Base-by-base conservation (phyloP, 2,329 filamentous ascomycete species). In the Byssochlamys sp. region DNA sequence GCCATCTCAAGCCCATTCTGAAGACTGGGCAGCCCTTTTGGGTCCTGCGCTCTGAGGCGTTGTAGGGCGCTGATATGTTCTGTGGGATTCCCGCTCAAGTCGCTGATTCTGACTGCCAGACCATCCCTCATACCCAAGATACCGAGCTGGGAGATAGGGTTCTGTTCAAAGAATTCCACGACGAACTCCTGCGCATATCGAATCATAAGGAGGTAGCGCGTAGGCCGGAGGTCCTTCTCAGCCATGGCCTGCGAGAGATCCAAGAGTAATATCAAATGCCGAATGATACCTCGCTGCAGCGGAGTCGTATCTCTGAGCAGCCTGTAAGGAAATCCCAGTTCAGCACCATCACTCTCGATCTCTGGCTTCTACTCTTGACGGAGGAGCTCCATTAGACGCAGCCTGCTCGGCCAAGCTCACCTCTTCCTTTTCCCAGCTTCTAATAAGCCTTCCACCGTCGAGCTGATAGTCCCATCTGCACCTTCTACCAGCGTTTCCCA, bases 1-100 rank as follows among this genome's bases (percentile, higher is more conserved):
- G 90, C 90, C 89, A 99, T 95, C 73, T 99, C 91, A 54, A 99
- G 80, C 3, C 91, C 91, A 73, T 99, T 99, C 73, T 99, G 94
- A 61, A 99, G 73, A 72, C 87, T 91, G 14, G 89, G 87, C 62
- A 86, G 85, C 48, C 90, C 88, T 68, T 87, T 82, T 12, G 88
- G 83, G 68, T 91, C 84, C 67, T 83, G 77, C 66, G 84, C 74
- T 62, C 82, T 81, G 63, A 91, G 79, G 1, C 77, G 80, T 67
- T 87, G 81, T 59, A 99, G 80, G 55, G 85, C 86, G 62, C 87
- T 84, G 57, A 96, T 83, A 71, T 97, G 94, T 60, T 95, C 90
- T 7, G 86, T 86, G 2, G 92, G 91, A 69, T 96, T 96, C 9
- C 94, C 94, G 57, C 88, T 88, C 79, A 97, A 86, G 68, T 96